phyloP scores from a whole-genome alignment of 1,284 basidiomycete species.

The Leccinum fuscescens region DNA sequence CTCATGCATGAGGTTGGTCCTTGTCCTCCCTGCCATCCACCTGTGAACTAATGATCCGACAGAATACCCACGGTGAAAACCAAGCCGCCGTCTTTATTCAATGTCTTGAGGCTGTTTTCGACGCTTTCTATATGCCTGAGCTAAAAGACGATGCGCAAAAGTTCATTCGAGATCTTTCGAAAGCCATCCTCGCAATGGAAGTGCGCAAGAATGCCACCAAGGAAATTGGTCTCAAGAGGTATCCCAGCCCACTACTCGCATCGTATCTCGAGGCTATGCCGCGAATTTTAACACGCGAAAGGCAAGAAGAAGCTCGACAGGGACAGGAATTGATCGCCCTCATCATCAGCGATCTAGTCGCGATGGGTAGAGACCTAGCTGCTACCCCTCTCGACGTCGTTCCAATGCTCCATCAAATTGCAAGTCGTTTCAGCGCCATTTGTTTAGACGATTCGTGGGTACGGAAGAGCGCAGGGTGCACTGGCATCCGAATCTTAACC shows the following conservation, averaged over 20 bases:
- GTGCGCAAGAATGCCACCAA: slow-evolving; percentile 55
- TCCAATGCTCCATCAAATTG: slow-evolving; percentile 73
- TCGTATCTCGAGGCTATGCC: slow-evolving; percentile 80
- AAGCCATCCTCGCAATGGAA: slow-evolving; percentile 67
- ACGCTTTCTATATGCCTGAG: slow-evolving; percentile 73
- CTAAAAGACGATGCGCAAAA: slow-evolving; percentile 66
- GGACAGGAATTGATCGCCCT: slow-evolving; percentile 59
- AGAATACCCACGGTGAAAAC: slow-evolving; percentile 76
- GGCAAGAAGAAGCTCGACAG: slow-evolving; percentile 55
- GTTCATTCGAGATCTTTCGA: slow-evolving; percentile 67
- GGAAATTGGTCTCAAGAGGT: slow-evolving; percentile 51
- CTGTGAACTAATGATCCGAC: slow-evolving; percentile 7
- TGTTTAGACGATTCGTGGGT: slow-evolving; percentile 90
- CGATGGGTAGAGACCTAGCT: slow-evolving; percentile 47
- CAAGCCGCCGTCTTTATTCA: slow-evolving; percentile 72
- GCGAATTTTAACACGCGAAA: slow-evolving; percentile 66
- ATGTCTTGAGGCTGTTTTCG: slow-evolving; percentile 77
- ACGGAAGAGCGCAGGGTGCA: slow-evolving; percentile 84
- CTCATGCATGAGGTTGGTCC: slow-evolving; percentile 72
- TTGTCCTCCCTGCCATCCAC: background rate
- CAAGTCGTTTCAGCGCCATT: slow-evolving; percentile 76
- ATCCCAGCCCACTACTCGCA: slow-evolving; percentile 61
- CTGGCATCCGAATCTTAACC: slow-evolving; percentile 79
- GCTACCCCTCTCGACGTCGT: slow-evolving; percentile 55
- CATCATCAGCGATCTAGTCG: slow-evolving; percentile 70